Base-by-base conservation (phyloP, 1,284 basidiomycete species). In the Cryptococcus deneoformans region DNA sequence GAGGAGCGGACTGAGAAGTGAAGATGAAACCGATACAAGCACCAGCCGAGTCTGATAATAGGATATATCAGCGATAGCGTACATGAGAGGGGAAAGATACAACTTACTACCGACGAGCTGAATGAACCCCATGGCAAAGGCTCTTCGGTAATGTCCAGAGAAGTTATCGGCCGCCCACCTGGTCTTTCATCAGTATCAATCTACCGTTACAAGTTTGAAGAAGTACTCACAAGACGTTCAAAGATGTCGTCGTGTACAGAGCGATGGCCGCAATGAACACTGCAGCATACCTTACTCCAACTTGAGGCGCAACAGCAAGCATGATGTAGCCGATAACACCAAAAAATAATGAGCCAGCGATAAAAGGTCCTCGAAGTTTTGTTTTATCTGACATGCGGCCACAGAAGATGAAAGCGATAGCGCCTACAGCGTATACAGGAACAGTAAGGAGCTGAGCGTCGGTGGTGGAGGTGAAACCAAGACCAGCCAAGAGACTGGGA, bases 391-490 rank as follows among this genome's bases (percentile, higher is more conserved):
- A 61, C 20, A 60, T 11, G 8, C 34, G 46, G 6, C 51, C 63
- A 9, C 46, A 42, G 49, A 62, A 36, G 43, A 59, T 35, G 53
- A 56, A 66, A 6, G 56, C 46, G 12, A 57, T 39, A 6, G 66
- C 67, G 12, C 61, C 68, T 24, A 64, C 53, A 52, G 61, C 51
- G 53, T 70, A 71, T 12, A 70, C 64, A 40, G 60, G 62, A 29
- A 66, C 58, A 42, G 68, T 70, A 8, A 70, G 54, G 12, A 70
- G 66, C 46, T 71, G 65, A 7, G 65, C 60, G 39, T 63, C 50
- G 52, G 66, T 59, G 14, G 63, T 66, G 12, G 56, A 47, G 42
- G 59, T 64, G 59, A 66, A 65, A 0, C 63, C 60, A 16, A 64
- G 47, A 7, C 63, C 62, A 40, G 53, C 55, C 44, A 71, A 60